Conservation (phyloP, 371 early-diverging fungal species). For the Apophysomyces ossiformis region DNA sequence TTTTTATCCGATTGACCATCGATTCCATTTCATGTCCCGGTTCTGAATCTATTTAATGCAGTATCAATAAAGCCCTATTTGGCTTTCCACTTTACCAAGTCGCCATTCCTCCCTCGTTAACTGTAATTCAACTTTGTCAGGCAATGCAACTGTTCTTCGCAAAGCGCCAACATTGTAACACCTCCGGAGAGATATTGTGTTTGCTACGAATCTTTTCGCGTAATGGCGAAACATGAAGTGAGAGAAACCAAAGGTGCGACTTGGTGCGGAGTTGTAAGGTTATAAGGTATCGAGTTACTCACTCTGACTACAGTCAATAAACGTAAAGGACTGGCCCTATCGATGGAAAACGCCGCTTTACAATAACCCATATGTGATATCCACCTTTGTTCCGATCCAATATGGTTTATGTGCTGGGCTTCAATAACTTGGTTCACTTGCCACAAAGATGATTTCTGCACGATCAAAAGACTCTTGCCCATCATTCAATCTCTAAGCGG, state of each 20-base stretch:
- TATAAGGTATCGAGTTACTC: not conserved
- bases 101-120: slow-evolving; percentile 27
- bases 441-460: no score
- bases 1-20: slow-evolving; percentile 27
- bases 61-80: not conserved
- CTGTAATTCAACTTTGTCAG: slow-evolving; percentile 25
- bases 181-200: not conserved
- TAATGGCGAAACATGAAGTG: slow-evolving; percentile 1
- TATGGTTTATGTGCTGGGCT: no score
- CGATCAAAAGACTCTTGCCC: no score
- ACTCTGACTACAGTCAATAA: no score
- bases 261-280: not conserved
- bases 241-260: not conserved
- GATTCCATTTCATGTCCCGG: slow-evolving; percentile 4
- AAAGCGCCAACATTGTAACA: not conserved
- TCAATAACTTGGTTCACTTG: no score
- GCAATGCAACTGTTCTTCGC: slow-evolving; percentile 19
- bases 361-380: no score
- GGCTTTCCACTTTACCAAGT: slow-evolving; percentile 16
- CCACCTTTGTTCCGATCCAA: no score
- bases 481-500: no score
- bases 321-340: no score
- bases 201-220: not conserved
- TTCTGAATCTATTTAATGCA: slow-evolving; percentile 12
- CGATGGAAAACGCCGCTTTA: no score